Conservation (phyloP, 805 yeast species). For the Suhomyces sp. region DNA sequence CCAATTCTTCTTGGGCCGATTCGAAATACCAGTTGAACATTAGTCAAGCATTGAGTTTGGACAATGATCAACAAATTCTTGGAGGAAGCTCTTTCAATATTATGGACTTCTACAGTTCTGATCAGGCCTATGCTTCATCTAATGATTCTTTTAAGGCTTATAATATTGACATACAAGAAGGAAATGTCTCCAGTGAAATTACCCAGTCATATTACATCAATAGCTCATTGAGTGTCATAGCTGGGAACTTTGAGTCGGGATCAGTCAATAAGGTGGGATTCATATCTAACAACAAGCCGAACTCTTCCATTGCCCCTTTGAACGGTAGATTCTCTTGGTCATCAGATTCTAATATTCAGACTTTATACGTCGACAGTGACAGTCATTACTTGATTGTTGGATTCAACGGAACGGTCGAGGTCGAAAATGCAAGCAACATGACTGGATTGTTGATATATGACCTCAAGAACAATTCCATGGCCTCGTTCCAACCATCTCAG, state of each 20-base stretch:
- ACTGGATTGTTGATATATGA: conserved; percentile 56
- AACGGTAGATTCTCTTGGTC: conserved; percentile 25
- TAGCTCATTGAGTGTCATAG: conserved; percentile 49
- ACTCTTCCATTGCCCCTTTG: conserved; percentile 15
- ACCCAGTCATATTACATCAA: conserved; percentile 45
- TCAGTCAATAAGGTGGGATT: conserved; percentile 28
- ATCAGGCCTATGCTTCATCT: conserved; percentile 24
- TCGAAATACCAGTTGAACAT: conserved; percentile 30
- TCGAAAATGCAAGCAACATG: conserved; percentile 15
- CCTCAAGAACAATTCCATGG: conserved; percentile 37
- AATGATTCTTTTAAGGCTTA: conserved; percentile 19
- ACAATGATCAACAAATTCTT: conserved; percentile 28
- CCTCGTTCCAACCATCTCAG: conserved; percentile 48
- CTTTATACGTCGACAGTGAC: conserved; percentile 35
- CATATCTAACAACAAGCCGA: conserved; percentile 14
- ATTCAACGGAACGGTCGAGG: conserved; percentile 34
- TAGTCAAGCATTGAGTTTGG: conserved; percentile 22
- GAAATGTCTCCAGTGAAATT: conserved; percentile 16
- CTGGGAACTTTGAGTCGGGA: conserved; percentile 49
- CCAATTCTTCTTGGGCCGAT: conserved; percentile 33
- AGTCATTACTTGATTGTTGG: conserved; percentile 44
- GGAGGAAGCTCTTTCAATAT: conserved; percentile 33
- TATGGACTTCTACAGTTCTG: conserved; percentile 27
- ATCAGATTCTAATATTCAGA: conserved; percentile 21
- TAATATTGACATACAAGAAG: conserved; percentile 16